Evolutionary conservation across 768 basidiomycete genomes (phyloP), one percentile per base, ranked within the genome.

Genomic region (Hirschioporus abietinus): DNA sequence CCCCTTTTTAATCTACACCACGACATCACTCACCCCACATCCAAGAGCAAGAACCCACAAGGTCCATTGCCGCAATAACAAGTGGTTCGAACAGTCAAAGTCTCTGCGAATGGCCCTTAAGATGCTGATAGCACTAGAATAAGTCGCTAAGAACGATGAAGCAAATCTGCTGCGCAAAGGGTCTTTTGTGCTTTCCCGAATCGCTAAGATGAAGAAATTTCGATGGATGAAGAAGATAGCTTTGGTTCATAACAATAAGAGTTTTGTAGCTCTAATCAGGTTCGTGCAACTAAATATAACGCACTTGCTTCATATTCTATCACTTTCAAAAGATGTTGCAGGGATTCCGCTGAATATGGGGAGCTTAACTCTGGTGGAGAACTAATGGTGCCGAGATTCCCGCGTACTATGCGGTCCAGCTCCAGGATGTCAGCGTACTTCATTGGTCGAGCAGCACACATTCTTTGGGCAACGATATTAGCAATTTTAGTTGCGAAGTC

Each of bases 121-220:
- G 24, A 85, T 80, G 18, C 85, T 83, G 9, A 88, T 89, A 23
- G 89, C 88, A 70, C 86, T 88, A 66, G 88, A 81, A 73, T 89
- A 90, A 59, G 88, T 86, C 1, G 89, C 88, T 25, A 91, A 79
- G 74, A 89, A 89, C 1, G 89, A 90, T 0, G 88, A 88, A 0
- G 89, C 88, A 68, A 87, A 90, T 0, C 88, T 86, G 71, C 88
- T 90, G 63, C 86, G 81, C 18, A 91, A 78, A 5, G 89, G 89
- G 70, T 90, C 90, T 8, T 78, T 78, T 23, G 89, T 89, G 70
- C 86, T 81, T 69, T 89, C 88, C 7, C 88, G 78, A 78, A 90
- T 83, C 0, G 89, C 87, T 68, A 88, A 86, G 0, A 87, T 88
- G 71, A 90, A 90, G 78, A 87, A 90, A 63, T 86, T 89, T 62